A percentile compares a stretch with the other conserved stretches of the same genome.
These are phyloP conservation scores for Claviceps citrina DNA, from an alignment of 2,329 filamentous ascomycete genomes.

Conservation along the genomic window DNA sequence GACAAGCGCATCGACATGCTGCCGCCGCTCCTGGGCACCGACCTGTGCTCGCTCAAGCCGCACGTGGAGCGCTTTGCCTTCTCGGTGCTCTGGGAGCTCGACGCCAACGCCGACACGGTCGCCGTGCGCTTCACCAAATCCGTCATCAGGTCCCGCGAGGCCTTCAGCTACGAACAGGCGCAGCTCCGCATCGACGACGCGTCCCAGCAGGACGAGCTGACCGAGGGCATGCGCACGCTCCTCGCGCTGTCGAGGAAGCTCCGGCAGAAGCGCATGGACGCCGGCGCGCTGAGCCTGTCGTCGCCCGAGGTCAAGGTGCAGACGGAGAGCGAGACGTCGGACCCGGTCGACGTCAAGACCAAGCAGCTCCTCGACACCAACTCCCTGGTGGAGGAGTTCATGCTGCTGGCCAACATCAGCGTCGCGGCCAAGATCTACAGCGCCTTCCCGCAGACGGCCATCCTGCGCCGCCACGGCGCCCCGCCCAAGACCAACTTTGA, in stretches of 20 bases:
- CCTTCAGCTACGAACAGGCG: conserved; percentile 94
- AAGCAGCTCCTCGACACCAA: conserved; percentile 92
- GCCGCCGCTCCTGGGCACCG: conserved; percentile 86
- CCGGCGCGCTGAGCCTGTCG: conserved; percentile 84
- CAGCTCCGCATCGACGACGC: conserved; percentile 85
- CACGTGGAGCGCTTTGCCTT: conserved; percentile 92
- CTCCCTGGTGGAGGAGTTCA: conserved; percentile 96
- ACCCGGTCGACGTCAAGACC: conserved; percentile 90
- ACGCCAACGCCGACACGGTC: conserved; percentile 69
- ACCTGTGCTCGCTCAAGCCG: conserved; percentile 90
- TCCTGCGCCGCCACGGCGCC: conserved; percentile 79
- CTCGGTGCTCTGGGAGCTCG: conserved; percentile 78
- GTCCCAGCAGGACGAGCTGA: conserved; percentile 78
- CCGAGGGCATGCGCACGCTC: conserved; percentile 72
- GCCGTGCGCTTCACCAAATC: conserved; percentile 87
- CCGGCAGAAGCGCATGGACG: conserved; percentile 89
- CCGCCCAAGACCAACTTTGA: conserved; percentile 96
- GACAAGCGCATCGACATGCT: conserved; percentile 99
- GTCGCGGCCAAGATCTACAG: conserved; percentile 83
- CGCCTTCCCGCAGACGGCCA: conserved; percentile 85
- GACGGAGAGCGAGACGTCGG: conserved; percentile 86
- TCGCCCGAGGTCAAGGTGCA: conserved; percentile 97
- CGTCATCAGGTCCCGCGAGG: conserved; percentile 89
- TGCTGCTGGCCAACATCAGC: conserved; percentile 93
- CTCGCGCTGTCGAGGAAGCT: conserved; percentile 84